phyloP scores from a whole-genome alignment of 139 green algal species.

The Auxenochlorella pyrenoidosa region DNA sequence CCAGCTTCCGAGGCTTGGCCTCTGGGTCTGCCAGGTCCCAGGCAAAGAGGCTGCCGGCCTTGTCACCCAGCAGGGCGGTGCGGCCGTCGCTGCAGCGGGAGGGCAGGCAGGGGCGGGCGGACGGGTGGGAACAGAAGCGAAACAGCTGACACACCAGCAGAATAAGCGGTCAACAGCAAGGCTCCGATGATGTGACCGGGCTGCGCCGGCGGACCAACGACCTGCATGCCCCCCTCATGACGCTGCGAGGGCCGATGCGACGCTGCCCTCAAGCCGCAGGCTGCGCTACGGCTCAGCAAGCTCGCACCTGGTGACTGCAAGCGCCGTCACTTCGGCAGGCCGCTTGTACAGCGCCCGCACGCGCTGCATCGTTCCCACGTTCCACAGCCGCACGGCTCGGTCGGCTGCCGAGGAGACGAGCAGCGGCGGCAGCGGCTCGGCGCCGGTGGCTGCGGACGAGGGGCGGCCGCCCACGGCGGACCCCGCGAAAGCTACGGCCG shows the following conservation, averaged over 20 bases:
- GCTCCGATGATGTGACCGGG: too few species aligned
- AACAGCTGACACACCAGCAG: too few species aligned
- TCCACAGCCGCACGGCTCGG: conserved; percentile 32
- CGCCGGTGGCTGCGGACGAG: background rate
- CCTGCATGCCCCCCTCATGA: too few species aligned
- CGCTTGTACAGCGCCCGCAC: conserved; percentile 37
- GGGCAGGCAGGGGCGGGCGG: background rate
- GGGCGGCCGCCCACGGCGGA: background rate
- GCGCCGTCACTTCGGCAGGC: conserved; percentile 39
- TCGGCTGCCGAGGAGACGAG: conserved; percentile 17
- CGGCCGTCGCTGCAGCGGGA: conserved; percentile 12
- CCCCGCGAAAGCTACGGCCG: conserved; percentile 28
- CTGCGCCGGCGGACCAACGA: too few species aligned
- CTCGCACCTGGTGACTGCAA: conserved; percentile 12
- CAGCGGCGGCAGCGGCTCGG: conserved; percentile 7
- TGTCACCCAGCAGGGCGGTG: conserved; percentile 24
- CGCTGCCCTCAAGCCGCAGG: too few species aligned
- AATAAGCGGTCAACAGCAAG: too few species aligned
- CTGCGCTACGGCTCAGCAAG: too few species aligned
- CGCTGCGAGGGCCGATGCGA: too few species aligned
- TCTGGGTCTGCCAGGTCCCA: conserved; percentile 9
- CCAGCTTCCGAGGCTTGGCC: conserved; percentile 17
- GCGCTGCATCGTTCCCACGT: background rate
- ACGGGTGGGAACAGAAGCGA: too few species aligned
- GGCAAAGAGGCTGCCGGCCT: conserved; percentile 5